phyloP scores from a whole-genome alignment of 1,284 basidiomycete genomes.

The Cronartium quercuum region DNA sequence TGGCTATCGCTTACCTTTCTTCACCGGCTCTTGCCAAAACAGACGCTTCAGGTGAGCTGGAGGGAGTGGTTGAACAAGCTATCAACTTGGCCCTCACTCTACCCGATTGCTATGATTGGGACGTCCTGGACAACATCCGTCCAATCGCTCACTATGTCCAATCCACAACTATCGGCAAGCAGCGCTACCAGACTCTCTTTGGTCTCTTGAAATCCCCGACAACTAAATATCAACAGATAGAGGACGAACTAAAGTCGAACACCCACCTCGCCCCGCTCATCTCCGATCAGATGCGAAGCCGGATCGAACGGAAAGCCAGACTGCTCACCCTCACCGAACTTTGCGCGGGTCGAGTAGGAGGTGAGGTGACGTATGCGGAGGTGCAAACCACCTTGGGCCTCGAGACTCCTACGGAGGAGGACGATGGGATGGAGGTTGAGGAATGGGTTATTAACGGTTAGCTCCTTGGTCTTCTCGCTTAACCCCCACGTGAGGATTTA shows the following conservation, averaged over 20 bases:
- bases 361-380: slow-evolving; percentile 28
- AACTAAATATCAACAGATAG: slow-evolving; percentile 8
- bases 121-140: slow-evolving; percentile 21
- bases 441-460: slow-evolving; percentile 39
- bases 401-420: slow-evolving; percentile 12
- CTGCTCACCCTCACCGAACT: slow-evolving; percentile 31
- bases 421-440: slow-evolving; percentile 38
- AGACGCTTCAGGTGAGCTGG: neutral
- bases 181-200: slow-evolving; percentile 3
- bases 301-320: slow-evolving; percentile 30
- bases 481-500: neutral
- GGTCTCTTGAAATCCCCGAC: slow-evolving; percentile 13
- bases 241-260: slow-evolving; percentile 19
- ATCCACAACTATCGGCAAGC: slow-evolving; percentile 17
- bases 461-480: neutral
- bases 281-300: neutral
- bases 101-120: slow-evolving; percentile 30
- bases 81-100: slow-evolving; percentile 22
- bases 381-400: slow-evolving; percentile 20
- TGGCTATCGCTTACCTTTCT: slow-evolving; percentile 29
- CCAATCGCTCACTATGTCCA: slow-evolving; percentile 15
- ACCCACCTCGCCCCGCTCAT: slow-evolving; percentile 2
- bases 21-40: neutral
- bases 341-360: slow-evolving; percentile 23
- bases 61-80: neutral